Evolutionary conservation across 805 yeast species (phyloP).

Genomic region (Wickerhamiella lipophila): DNA sequence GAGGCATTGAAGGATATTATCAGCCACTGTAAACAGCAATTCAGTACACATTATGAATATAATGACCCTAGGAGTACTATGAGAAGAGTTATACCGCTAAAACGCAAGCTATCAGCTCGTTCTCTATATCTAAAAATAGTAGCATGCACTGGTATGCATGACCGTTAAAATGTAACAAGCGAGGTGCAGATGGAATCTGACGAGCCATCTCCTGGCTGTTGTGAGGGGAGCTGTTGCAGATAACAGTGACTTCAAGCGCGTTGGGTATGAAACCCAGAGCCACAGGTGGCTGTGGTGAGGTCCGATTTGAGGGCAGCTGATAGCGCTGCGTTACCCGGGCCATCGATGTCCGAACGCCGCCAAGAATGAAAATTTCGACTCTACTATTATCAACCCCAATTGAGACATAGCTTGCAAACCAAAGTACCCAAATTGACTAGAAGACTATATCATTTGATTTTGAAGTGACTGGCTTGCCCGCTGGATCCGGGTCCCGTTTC

Average conservation of each 20-base stretch:
- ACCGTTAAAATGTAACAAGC: neutral
- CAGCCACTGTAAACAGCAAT: neutral
- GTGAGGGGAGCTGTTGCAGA: neutral
- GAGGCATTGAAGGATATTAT: neutral
- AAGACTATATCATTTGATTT: too few relatives aligned
- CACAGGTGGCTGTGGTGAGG: too few relatives aligned
- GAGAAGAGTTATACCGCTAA: too few relatives aligned
- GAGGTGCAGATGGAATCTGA: constrained; percentile 1
- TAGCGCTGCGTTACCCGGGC: too few relatives aligned
- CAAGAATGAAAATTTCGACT: neutral
- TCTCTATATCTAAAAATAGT: neutral
- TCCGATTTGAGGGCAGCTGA: too few relatives aligned
- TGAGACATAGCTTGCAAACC: neutral
- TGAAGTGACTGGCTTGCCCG: too few relatives aligned
- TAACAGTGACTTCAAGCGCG: too few relatives aligned
- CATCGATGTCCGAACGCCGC: neutral
- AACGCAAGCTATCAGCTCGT: neutral
- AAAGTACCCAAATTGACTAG: too few relatives aligned
- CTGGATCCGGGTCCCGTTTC: too few relatives aligned
- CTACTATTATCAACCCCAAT: neutral
- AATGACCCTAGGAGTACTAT: too few relatives aligned
- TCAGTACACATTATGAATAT: too few relatives aligned
- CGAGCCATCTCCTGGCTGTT: neutral
- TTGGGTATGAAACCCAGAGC: too few relatives aligned
- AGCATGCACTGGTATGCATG: neutral